Percentiles rank a stretch among this genome's conserved stretches.
Conservation (phyloP, 2,329 filamentous ascomycete genomes). For the Diaporthe citrichinensis region DNA sequence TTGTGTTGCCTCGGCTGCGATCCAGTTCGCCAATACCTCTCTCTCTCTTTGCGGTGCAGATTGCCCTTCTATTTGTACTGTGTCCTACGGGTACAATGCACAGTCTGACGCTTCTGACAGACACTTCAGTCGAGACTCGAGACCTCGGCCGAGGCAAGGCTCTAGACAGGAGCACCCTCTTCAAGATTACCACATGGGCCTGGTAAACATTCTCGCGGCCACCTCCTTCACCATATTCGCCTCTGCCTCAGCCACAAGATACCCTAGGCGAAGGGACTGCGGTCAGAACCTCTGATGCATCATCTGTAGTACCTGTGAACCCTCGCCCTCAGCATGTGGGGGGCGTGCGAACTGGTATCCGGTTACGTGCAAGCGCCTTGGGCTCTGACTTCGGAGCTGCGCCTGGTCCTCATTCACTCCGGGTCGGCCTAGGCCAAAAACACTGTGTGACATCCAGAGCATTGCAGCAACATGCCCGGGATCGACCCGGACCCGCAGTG, state of each 20-base stretch:
- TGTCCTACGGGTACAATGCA: neutral
- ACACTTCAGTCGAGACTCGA: neutral
- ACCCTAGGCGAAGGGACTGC: neutral
- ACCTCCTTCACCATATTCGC: neutral
- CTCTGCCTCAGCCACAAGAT: neutral
- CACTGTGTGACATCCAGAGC: conserved; percentile 7
- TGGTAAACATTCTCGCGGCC: neutral
- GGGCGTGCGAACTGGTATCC: conserved; percentile 39
- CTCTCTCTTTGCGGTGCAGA: neutral
- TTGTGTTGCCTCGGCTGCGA: conserved; percentile 24
- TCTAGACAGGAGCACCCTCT: too few species aligned
- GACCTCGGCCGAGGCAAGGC: neutral
- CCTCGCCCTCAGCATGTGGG: neutral
- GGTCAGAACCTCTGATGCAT: neutral
- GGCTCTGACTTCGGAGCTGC: neutral
- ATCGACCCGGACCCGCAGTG: conserved; percentile 1
- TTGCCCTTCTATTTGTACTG: neutral
- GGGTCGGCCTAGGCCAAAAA: neutral
- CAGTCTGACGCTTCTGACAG: neutral
- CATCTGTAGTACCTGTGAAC: neutral
- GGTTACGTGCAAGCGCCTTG: conserved; percentile 33
- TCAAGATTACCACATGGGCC: neutral
- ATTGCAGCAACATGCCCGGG: neutral
- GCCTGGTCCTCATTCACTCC: neutral
- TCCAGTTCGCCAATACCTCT: neutral